Evolutionary conservation across 192 early-diverging fungal species (phyloP).

Genomic region (Diversispora eburnea): DNA sequence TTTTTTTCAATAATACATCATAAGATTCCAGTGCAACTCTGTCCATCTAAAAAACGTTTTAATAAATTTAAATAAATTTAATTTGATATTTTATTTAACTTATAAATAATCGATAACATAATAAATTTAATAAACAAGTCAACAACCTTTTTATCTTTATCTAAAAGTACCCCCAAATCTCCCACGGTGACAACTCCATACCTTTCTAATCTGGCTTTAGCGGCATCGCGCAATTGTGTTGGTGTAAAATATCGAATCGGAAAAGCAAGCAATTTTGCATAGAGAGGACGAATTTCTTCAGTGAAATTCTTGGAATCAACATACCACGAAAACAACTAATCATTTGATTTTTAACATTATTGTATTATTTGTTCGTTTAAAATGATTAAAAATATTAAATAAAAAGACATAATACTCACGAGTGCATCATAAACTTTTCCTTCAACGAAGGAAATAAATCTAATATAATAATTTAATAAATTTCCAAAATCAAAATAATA

Average conservation of each 20-base stretch:
- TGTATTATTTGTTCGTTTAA: background rate
- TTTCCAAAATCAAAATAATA: background rate
- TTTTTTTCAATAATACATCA: conserved; percentile 61
- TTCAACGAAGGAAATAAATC: background rate
- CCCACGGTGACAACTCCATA: conserved; percentile 42
- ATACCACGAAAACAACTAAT: conserved; percentile 76
- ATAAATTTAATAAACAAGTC: background rate
- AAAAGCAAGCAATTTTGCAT: conserved; percentile 67
- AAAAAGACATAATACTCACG: background rate
- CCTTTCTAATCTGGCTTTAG: conserved; percentile 59
- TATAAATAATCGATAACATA: background rate
- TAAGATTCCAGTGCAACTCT: conserved; percentile 63
- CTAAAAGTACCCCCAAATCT: conserved; percentile 24
- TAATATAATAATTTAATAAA: conserved; percentile 13
- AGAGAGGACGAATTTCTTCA: conserved; percentile 66
- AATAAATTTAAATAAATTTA: conserved; percentile 34
- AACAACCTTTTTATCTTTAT: conserved; percentile 32
- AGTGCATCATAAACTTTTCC: background rate
- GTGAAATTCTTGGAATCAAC: conserved; percentile 78
- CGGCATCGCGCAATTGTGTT: conserved; percentile 68
- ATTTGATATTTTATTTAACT: background rate
- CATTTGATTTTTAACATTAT: background rate
- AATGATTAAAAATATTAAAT: background rate
- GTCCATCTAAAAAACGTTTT: conserved; percentile 61
- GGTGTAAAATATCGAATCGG: conserved; percentile 67